Evolutionary conservation across 1,284 basidiomycete genomes (phyloP).

Genomic region (Fistulinella cinereoalba): DNA sequence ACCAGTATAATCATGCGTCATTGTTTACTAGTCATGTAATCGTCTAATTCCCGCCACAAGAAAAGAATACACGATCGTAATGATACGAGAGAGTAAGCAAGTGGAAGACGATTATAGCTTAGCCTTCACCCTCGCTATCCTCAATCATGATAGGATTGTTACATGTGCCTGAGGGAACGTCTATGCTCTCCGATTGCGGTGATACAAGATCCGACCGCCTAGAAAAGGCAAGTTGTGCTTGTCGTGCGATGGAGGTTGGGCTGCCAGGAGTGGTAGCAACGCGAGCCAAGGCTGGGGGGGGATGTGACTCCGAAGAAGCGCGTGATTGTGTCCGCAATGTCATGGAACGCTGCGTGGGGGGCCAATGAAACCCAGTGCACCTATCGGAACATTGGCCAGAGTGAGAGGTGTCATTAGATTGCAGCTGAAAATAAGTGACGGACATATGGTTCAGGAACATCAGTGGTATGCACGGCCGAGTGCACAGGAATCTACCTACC

Average conservation of each 20-base stretch:
- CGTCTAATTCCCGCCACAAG: no score
- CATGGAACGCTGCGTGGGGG: conserved; percentile 1
- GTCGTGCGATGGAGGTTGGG: no score
- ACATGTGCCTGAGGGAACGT: conserved; percentile 8
- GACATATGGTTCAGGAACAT: conserved; percentile 1
- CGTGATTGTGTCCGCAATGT: not conserved
- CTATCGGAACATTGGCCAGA: conserved; percentile 2
- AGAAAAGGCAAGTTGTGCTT: no score
- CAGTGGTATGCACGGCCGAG: not conserved
- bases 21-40: no score
- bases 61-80: no score
- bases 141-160: conserved; percentile 27
- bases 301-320: not conserved
- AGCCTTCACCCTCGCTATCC: conserved; percentile 19
- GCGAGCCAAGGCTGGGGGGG: not conserved
- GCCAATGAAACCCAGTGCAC: not conserved
- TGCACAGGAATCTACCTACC: conserved; percentile 15
- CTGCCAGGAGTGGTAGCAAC: not conserved
- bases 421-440: conserved; percentile 11
- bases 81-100: no score
- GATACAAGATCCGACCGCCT: no score
- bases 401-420: not conserved
- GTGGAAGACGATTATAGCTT: no score
- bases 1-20: no score
- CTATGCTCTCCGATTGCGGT: conserved; percentile 1